Evolutionary conservation across 768 basidiomycete genomes (phyloP).

Genomic region (Astraeus odoratus): DNA sequence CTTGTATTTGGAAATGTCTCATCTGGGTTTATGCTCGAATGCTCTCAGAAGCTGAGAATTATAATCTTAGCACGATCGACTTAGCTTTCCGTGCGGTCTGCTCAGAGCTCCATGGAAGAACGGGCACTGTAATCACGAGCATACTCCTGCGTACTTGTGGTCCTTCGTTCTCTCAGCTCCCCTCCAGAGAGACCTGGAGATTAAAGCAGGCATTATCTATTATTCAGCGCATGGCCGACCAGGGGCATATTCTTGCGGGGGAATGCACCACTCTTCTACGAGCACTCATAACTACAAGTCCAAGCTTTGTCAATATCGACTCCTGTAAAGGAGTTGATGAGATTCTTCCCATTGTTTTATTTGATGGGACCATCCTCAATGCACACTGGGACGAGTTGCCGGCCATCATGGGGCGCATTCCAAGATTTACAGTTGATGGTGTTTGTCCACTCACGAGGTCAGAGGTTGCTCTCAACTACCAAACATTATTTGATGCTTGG

Average conservation of each 20-base stretch:
- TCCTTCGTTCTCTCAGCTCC: background rate
- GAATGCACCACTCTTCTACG: constrained; percentile 32
- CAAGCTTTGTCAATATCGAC: constrained; percentile 5
- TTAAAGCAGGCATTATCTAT: constrained; percentile 32
- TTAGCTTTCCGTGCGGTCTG: constrained; percentile 37
- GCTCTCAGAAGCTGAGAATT: constrained; percentile 13
- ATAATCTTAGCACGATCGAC: constrained; percentile 23
- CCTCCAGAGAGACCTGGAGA: constrained; percentile 13
- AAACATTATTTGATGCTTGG: constrained; percentile 35
- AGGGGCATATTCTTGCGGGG: constrained; percentile 12
- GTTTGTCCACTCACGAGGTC: constrained; percentile 30
- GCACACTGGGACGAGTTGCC: constrained; percentile 20
- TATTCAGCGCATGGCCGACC: constrained; percentile 33
- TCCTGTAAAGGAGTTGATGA: constrained; percentile 9
- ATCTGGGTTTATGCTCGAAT: constrained; percentile 50
- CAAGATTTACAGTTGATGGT: constrained; percentile 13
- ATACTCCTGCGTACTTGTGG: constrained; percentile 29
- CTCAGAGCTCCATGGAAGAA: constrained; percentile 41
- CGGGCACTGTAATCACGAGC: constrained; percentile 35
- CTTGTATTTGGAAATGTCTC: constrained; percentile 46
- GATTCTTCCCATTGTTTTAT: constrained; percentile 29
- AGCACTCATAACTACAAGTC: constrained; percentile 29
- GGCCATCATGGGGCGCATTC: constrained; percentile 21
- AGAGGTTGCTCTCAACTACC: constrained; percentile 36
- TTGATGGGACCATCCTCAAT: constrained; percentile 39